Evolutionary conservation across 2,329 filamentous ascomycete genomes (phyloP).

Genomic region (Colletotrichum horii): DNA sequence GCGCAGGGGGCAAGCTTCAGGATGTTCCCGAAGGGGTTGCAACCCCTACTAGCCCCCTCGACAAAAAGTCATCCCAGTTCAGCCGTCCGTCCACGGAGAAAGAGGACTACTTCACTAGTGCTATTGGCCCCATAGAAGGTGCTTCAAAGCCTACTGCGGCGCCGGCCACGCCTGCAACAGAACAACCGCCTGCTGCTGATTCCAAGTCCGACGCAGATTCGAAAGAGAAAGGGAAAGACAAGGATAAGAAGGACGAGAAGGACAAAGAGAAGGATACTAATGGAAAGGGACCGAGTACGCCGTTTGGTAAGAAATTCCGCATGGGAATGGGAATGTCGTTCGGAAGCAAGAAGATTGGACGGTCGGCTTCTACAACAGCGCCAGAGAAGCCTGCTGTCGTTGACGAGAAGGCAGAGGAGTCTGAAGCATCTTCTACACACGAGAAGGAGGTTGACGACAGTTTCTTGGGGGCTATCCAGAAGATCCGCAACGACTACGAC

Average conservation of each 20-base stretch:
- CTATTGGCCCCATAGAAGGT: slow-evolving; percentile 53
- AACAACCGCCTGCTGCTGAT: slow-evolving; percentile 53
- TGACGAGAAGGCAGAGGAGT: slow-evolving; percentile 79
- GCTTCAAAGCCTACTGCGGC: slow-evolving; percentile 52
- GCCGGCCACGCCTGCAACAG: slow-evolving; percentile 49
- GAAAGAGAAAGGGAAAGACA: slow-evolving; percentile 55
- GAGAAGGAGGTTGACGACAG: slow-evolving; percentile 79
- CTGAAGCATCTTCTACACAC: slow-evolving; percentile 66
- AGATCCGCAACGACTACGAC: slow-evolving; percentile 75
- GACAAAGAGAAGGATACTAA: slow-evolving; percentile 50
- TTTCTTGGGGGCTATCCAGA: slow-evolving; percentile 75
- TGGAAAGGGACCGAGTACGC: slow-evolving; percentile 61
- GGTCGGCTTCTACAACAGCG: slow-evolving; percentile 68
- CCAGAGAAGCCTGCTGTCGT: slow-evolving; percentile 75
- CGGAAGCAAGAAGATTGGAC: slow-evolving; percentile 82
- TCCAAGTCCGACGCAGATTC: slow-evolving; percentile 21
- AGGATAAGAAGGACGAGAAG: slow-evolving; percentile 43
- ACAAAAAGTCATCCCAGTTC: slow-evolving; percentile 60
- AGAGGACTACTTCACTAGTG: slow-evolving; percentile 80
- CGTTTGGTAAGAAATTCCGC: slow-evolving; percentile 86
- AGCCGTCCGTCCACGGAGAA: slow-evolving; percentile 68
- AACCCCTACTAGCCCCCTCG: slow-evolving; percentile 50
- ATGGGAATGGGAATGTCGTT: slow-evolving; percentile 71
- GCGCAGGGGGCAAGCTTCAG: slow-evolving; percentile 41
- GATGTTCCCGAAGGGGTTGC: slow-evolving; percentile 54